Base-by-base conservation (phyloP, 139 green algal species). In the Nannochloris sp. region DNA sequence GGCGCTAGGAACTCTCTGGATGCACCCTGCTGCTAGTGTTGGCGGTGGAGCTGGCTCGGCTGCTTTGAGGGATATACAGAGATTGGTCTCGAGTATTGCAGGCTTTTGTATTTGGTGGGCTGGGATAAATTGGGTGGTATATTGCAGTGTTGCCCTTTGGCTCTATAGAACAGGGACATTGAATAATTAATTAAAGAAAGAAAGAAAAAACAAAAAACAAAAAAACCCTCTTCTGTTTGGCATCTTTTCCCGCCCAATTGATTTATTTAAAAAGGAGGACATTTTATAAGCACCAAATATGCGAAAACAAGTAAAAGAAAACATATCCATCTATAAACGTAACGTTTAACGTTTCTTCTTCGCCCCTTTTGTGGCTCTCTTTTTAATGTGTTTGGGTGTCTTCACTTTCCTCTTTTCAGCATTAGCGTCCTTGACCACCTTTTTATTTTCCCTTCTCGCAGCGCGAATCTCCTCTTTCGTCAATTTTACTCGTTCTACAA, bases 361-460 rank as follows among this genome's bases (percentile, higher is more conserved):
- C 4, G 60, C 54, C 24, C 80, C 80, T 8, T 78, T 78, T 3
- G 75, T 76, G 2, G 80, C 72, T 14, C 74, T 74, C 76, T 96
- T 97, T 69, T 99, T 99, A 14, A 92, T 70, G 23, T 96, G 81
- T 72, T 98, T 98, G 8, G 89, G 87, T 25, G 89, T 71, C 70
- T 99, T 99, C 13, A 35, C 76, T 66, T 96, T 96, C 3, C 94
- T 78, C 62, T 82, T 79, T 71, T 97, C 93, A 0, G 83, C 64
- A 57, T 91, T 91, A 2, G 83, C 81, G 59, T 88, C 94, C 73
- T 99, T 98, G 0, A 95, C 71, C 37, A 67, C 51, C 51, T 82
- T 82, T 58, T 93, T 93, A 63, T 89, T 61, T 54, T 72, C 74
- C 67, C 90, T 95, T 34, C 85, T 69, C 1, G 46, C 71, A 12